Base-by-base conservation (phyloP, 306 rosid species). In the Calophaca sinica region DNA sequence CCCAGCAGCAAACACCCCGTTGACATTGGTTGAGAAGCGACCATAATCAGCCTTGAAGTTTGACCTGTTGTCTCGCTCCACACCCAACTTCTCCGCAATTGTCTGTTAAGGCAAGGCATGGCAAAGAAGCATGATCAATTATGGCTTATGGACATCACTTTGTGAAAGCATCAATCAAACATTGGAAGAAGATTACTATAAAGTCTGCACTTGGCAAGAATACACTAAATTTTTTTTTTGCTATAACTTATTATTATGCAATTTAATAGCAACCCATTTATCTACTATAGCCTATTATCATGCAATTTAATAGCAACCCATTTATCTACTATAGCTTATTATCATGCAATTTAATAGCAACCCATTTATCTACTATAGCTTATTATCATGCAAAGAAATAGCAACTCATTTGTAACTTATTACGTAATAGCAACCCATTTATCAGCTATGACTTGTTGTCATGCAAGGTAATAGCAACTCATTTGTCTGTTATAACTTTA, bases 1-100 rank as follows among this genome's bases (percentile, higher is more conserved):
- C 2, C 99, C 97, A 0, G 97, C 97, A 0, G 97, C 99, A 76
- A 94, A 92, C 26, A 94, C 82, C 2, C 96, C 97, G 0, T 94
- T 85, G 5, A 85, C 89, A 49, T 52, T 90, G 48, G 99, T 94
- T 9, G 96, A 86, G 86, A 94, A 94, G 20, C 85, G 93, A 7
- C 97, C 97, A 63, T 94, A 92, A 10, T 90, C 96, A 0, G 99
- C 97, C 85, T 92, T 94, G 80, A 86, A 82, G 85, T 90, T 94
- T 41, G 99, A 94, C 79, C 96, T 75, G 20, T 80, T 80, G 89
- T 94, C 99, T 13, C 65, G 68, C 49, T 96, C 99, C 82, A 96
- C 39, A 0, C 93, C 91, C 81, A 96, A 61, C 85, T 88, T 90
- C 72, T 90, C 97, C 26, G 96, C 92, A 45, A 86, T 76, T 3